These are phyloP conservation scores for Protoeuglena noctilucae DNA, from an alignment of 139 green algal genomes.

Conservation along the genomic window DNA sequence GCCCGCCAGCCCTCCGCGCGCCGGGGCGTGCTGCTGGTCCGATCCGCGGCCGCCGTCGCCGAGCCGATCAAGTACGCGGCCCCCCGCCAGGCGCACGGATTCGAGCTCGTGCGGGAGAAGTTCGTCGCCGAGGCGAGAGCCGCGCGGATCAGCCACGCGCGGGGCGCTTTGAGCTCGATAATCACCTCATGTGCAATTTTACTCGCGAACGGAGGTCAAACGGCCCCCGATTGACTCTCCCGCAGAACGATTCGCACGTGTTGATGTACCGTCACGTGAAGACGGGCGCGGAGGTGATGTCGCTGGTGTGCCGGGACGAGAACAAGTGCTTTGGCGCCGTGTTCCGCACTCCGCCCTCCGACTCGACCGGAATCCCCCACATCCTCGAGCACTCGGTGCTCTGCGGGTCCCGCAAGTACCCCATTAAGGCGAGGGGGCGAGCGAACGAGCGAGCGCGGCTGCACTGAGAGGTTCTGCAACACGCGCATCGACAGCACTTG, in stretches of 20 bases:
- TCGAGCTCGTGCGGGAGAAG: slow-evolving; percentile 54
- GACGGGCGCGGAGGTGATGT: slow-evolving; percentile 88
- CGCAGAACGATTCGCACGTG: slow-evolving; percentile 67
- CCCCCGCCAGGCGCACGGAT: slow-evolving; percentile 57
- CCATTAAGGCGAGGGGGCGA: slow-evolving; percentile 44
- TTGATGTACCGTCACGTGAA: slow-evolving; percentile 58
- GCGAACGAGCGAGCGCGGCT: no score
- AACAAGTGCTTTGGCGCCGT: slow-evolving; percentile 98
- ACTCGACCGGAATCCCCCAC: slow-evolving; percentile 79
- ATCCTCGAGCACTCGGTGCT: slow-evolving; percentile 97
- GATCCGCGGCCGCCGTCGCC: neutral
- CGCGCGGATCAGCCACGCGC: no score
- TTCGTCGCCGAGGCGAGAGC: slow-evolving; percentile 66
- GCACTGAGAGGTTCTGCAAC: neutral
- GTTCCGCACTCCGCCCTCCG: slow-evolving; percentile 77
- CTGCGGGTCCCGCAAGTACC: slow-evolving; percentile 76
- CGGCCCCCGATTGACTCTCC: no score
- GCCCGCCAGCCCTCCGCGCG: no score
- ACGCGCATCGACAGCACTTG: neutral
- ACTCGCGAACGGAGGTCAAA: no score
- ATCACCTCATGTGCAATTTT: no score
- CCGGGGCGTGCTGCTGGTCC: no score
- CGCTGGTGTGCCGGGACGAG: slow-evolving; percentile 79
- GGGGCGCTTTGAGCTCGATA: no score
- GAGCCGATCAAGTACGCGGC: neutral